Base-by-base conservation (phyloP, 805 yeast genomes). In the Kluyveromyces lactis region DNA sequence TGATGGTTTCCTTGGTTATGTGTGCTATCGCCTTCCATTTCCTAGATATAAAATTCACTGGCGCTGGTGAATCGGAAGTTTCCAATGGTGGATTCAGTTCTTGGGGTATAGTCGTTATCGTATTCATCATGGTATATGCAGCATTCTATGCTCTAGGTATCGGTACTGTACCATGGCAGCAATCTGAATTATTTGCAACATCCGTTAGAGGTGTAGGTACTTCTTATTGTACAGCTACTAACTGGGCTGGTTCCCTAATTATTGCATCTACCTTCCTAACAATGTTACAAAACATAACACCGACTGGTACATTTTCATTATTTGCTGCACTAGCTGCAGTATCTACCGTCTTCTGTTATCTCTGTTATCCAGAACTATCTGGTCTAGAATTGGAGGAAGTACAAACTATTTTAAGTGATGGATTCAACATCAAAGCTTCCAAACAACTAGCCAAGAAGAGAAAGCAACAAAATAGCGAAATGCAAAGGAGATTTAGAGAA, bases 161-260 rank as follows among this genome's bases (percentile, higher is more conserved):
- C 50, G 98, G 98, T 65, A 89, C 90, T 61, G 92, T 86, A 40
- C 97, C 97, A 41, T 90, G 98, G 98, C 95, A 90, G 58, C 97
- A 92, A 58, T 82, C 90, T 42, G 98, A 90, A 64, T 68, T 90
- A 55, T 87, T 92, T 67, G 92, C 97, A 26, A 95, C 89, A 70
- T 75, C 79, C 45, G 96, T 90, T 26, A 78, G 98, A 60, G 95
- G 95, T 43, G 72, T 86, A 34, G 97, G 97, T 44, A 79, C 87
- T 8, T 85, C 95, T 42, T 81, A 77, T 53, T 87, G 96, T 2
- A 86, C 97, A 10, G 90, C 92, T 12, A 79, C 89, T 32, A 90
- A 90, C 67, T 90, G 98, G 98, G 77, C 86, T 4, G 97, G 97
- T 38, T 86, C 95, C 18, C 68, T 90, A 51, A 81, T 85, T 31